Evolutionary conservation across 768 basidiomycete genomes (phyloP).

Genomic region (Ephemerocybe angulata): DNA sequence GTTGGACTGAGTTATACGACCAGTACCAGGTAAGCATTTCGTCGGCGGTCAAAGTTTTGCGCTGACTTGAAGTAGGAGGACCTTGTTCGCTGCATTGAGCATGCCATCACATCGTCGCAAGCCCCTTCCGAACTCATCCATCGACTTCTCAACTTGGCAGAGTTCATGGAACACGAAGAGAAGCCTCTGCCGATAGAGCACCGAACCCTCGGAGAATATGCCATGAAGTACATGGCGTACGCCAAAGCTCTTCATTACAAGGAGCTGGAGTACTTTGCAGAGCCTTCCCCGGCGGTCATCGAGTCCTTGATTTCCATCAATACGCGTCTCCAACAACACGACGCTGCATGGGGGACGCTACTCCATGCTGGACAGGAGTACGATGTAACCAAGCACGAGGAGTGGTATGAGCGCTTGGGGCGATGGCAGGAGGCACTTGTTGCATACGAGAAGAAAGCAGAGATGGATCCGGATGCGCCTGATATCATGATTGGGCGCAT

Average conservation of each 20-base stretch:
- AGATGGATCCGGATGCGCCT: conserved; percentile 69
- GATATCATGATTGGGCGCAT: conserved; percentile 86
- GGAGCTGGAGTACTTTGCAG: conserved; percentile 93
- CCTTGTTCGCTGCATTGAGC: conserved; percentile 84
- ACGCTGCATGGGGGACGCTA: conserved; percentile 96
- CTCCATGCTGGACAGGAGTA: conserved; percentile 86
- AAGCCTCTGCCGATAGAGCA: conserved; percentile 92
- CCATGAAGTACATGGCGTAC: conserved; percentile 89
- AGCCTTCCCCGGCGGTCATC: conserved; percentile 85
- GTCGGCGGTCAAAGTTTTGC: background rate
- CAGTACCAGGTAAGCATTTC: conserved; percentile 77
- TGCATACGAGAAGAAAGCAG: conserved; percentile 77
- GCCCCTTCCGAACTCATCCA: conserved; percentile 89
- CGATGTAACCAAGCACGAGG: conserved; percentile 89
- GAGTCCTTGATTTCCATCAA: conserved; percentile 96
- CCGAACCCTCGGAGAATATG: conserved; percentile 89
- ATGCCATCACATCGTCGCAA: conserved; percentile 71
- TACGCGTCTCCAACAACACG: conserved; percentile 93
- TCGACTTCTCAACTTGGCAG: conserved; percentile 86
- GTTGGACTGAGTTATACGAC: conserved; percentile 94
- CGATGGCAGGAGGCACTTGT: conserved; percentile 92
- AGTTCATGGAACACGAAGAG: conserved; percentile 99
- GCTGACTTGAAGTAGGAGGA: conserved; percentile 63
- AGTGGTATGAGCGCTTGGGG: conserved; percentile 97
- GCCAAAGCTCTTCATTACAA: conserved; percentile 99